Percentiles rank a stretch among this genome's conserved stretches.
Evolutionary conservation across 768 basidiomycete genomes (phyloP).

Genomic region (Trametes meyenii): DNA sequence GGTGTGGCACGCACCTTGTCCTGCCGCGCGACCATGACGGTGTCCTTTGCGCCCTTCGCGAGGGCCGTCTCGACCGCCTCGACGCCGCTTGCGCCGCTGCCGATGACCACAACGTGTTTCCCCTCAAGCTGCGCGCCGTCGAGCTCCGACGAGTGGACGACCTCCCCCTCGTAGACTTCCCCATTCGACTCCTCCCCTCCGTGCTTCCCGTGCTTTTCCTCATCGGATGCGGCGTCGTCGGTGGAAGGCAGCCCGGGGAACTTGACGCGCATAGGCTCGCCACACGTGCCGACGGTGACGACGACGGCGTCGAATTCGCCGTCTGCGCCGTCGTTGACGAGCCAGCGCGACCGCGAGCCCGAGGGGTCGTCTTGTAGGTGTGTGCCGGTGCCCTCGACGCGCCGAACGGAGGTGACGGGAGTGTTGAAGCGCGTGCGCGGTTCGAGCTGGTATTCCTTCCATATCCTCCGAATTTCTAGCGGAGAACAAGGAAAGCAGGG

Average conservation of each 20-base stretch:
- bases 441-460: constrained; percentile 54
- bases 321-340: constrained; percentile 50
- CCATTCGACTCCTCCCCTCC: constrained; percentile 31
- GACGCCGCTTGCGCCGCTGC: constrained; percentile 58
- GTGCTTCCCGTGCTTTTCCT: constrained; percentile 8
- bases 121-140: constrained; percentile 42
- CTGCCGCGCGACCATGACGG: constrained; percentile 45
- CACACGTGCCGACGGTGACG: constrained; percentile 53
- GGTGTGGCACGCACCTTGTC: constrained; percentile 33
- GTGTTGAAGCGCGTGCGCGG: constrained; percentile 48
- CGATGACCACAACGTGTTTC: constrained; percentile 49
- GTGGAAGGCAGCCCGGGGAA: constrained; percentile 47
- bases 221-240: constrained; percentile 16
- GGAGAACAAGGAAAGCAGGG: not conserved
- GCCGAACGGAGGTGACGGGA: constrained; percentile 41
- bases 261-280: constrained; percentile 46
- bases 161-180: constrained; percentile 38
- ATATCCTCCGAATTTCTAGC: constrained; percentile 36
- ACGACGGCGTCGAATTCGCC: constrained; percentile 54
- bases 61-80: constrained; percentile 47
- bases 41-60: constrained; percentile 34
- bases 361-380: constrained; percentile 17
- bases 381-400: constrained; percentile 26
- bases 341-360: constrained; percentile 37
- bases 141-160: constrained; percentile 52